Evolutionary conservation across 345 rosid species (phyloP).

Genomic region (Populus tremula): DNA sequence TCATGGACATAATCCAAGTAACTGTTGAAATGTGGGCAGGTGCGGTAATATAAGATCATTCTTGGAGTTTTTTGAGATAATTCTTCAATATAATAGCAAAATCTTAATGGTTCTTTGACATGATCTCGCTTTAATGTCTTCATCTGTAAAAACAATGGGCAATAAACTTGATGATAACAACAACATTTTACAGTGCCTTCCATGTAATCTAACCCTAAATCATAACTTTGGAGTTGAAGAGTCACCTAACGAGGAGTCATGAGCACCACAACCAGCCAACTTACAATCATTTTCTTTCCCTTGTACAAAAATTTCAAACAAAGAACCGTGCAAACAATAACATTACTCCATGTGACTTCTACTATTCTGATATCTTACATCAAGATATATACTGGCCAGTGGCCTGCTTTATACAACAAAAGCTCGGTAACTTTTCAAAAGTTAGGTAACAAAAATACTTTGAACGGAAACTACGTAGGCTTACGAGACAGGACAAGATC

Average conservation of each 20-base stretch:
- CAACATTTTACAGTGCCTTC: neutral
- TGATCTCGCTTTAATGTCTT: neutral
- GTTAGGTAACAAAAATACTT: too few species aligned
- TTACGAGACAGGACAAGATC: neutral
- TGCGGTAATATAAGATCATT: too few species aligned
- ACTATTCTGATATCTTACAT: neutral
- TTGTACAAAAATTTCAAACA: neutral
- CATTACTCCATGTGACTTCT: neutral
- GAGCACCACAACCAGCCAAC: neutral
- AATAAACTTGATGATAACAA: neutral
- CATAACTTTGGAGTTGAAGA: neutral
- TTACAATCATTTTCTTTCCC: neutral
- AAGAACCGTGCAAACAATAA: neutral
- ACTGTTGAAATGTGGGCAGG: too few species aligned
- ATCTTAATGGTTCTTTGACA: too few species aligned
- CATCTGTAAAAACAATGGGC: neutral
- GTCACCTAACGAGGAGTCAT: neutral
- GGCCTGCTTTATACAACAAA: too few species aligned
- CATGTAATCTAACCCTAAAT: neutral
- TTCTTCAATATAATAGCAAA: too few species aligned
- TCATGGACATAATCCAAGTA: neutral
- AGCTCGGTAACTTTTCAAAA: too few species aligned
- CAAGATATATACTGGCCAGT: too few species aligned
- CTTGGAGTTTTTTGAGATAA: too few species aligned
- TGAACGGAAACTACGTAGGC: too few species aligned